These are phyloP conservation scores for Coemansia umbellata DNA, from an alignment of 192 early-diverging fungal species.

Conservation along the genomic window DNA sequence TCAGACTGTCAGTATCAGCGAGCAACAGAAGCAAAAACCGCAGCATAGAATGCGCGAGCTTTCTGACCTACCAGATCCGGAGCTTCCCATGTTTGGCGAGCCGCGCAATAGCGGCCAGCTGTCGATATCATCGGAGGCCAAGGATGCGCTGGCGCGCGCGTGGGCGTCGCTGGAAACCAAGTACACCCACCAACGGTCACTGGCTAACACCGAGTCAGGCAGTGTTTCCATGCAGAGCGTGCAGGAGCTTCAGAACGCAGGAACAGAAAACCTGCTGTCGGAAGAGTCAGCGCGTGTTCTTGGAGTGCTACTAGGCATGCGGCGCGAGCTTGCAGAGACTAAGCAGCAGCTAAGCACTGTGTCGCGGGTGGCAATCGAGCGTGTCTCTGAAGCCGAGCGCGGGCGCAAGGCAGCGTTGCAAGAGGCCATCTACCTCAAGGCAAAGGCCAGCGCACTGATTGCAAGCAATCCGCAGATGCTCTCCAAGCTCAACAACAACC, in stretches of 20 bases:
- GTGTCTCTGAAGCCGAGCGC: conserved; percentile 50
- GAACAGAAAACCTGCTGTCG: conserved; percentile 9
- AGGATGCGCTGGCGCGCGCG: conserved; percentile 13
- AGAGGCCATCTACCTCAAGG: conserved; percentile 53
- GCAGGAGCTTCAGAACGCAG: not conserved
- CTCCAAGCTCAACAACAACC: conserved; percentile 30
- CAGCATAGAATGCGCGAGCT: not conserved
- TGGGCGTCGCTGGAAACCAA: conserved; percentile 28
- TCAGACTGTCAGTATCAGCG: too few species aligned
- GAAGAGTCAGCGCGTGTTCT: conserved; percentile 23
- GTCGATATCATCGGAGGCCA: conserved; percentile 25
- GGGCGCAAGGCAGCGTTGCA: conserved; percentile 49
- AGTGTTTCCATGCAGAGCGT: conserved; percentile 12
- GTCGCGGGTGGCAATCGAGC: conserved; percentile 46
- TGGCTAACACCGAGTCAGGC: not conserved
- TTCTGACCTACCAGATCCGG: not conserved
- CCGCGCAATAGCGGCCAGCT: conserved; percentile 14
- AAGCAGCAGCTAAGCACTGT: conserved; percentile 47
- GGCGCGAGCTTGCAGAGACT: conserved; percentile 46
- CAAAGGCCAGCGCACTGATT: conserved; percentile 45
- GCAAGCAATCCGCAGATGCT: conserved; percentile 29
- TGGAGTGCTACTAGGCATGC: conserved; percentile 33
- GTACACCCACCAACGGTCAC: conserved; percentile 25
- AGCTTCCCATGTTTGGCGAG: not conserved
- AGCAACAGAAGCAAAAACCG: not conserved